These are phyloP conservation scores for Phytophthora gonapodyides DNA, from an alignment of 352 stramenopile species.

Conservation along the genomic window DNA sequence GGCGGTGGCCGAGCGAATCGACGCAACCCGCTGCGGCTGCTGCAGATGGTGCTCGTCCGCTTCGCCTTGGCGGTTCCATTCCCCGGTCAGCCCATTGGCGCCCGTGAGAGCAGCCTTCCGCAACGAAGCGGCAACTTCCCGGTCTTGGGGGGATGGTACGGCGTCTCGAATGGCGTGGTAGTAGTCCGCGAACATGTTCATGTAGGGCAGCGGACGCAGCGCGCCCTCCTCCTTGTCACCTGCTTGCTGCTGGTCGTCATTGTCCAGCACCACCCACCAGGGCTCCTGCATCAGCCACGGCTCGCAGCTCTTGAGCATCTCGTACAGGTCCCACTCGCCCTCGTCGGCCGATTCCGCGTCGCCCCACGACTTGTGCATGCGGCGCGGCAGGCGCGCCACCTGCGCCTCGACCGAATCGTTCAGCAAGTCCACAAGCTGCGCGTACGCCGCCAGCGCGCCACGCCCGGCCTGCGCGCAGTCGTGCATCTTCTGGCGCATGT, in stretches of 20 bases:
- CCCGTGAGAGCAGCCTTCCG: conserved; percentile 46
- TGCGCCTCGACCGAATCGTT: conserved; percentile 54
- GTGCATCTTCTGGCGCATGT: conserved; percentile 51
- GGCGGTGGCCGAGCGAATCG: conserved; percentile 30
- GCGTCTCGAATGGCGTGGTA: conserved; percentile 49
- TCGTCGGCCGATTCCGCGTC: conserved; percentile 45
- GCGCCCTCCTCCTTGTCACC: conserved; percentile 42
- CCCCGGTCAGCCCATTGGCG: conserved; percentile 47
- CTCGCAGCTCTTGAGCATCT: conserved; percentile 63
- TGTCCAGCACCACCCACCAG: conserved; percentile 57
- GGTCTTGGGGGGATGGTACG: conserved; percentile 45
- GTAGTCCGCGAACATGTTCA: conserved; percentile 54
- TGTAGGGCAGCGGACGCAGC: conserved; percentile 48
- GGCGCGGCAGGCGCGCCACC: conserved; percentile 44
- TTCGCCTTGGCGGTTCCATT: conserved; percentile 52
- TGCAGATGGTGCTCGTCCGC: conserved; percentile 49
- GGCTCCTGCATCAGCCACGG: conserved; percentile 56
- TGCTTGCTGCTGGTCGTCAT: conserved; percentile 43
- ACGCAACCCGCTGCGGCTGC: conserved; percentile 39
- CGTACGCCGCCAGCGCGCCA: conserved; percentile 46
- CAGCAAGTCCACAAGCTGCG: conserved; percentile 49
- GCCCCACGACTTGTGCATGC: conserved; percentile 46
- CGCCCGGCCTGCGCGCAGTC: conserved; percentile 50
- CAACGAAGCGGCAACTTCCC: conserved; percentile 49
- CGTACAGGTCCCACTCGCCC: conserved; percentile 58